phyloP scores from a whole-genome alignment of 2,329 filamentous ascomycete genomes.

The Xylariaceae sp. region DNA sequence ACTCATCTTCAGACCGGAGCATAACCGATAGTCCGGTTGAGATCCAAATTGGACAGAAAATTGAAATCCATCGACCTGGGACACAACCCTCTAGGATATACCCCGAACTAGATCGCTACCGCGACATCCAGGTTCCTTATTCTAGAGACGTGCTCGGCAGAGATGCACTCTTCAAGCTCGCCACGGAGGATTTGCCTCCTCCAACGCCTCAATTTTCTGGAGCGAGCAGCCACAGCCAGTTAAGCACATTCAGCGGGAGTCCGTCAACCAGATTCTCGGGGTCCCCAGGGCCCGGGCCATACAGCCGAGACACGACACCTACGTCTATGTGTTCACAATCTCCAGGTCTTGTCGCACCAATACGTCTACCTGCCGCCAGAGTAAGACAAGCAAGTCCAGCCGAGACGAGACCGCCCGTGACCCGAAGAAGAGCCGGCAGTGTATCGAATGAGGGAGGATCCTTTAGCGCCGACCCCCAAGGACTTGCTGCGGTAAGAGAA shows the following conservation, averaged over 20 bases:
- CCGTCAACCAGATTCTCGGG: conserved; percentile 75
- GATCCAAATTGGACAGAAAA: conserved; percentile 40
- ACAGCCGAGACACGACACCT: conserved; percentile 75
- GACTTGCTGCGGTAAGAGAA: conserved; percentile 65
- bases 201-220: conserved; percentile 65
- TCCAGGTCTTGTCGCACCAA: conserved; percentile 56
- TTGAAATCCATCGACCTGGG: conserved; percentile 39
- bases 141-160: conserved; percentile 35
- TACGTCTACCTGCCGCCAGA: conserved; percentile 45
- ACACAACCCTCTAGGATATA: conserved; percentile 48
- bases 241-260: conserved; percentile 63
- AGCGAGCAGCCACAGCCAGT: conserved; percentile 49
- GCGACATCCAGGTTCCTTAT: conserved; percentile 41
- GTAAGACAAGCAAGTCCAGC: conserved; percentile 54
- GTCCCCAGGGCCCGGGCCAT: conserved; percentile 65
- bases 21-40: conserved; percentile 45
- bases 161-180: conserved; percentile 54
- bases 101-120: conserved; percentile 62
- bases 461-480: conserved; percentile 49
- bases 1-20: conserved; percentile 40
- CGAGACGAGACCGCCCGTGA: conserved; percentile 58
- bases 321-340: conserved; percentile 77
- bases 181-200: conserved; percentile 64
- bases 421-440: conserved; percentile 55
- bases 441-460: conserved; percentile 50